Base-by-base conservation (phyloP, 208 protist genomes). In the Leishmania aethiopica region DNA sequence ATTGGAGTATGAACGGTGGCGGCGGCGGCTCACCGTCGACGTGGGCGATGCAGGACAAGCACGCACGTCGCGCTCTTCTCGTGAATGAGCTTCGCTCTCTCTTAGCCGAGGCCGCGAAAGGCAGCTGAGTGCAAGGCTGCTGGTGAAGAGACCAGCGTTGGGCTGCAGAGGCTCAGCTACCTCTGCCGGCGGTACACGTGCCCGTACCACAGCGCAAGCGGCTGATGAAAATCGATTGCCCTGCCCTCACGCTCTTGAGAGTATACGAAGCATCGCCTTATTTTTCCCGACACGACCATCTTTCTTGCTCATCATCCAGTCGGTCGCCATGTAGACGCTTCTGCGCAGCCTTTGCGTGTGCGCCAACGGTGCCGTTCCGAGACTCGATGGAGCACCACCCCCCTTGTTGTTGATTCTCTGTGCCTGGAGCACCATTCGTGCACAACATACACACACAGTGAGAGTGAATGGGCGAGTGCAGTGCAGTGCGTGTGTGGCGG, bases 21-120 rank as follows among this genome's bases (percentile, higher is more conserved):
- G 55, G 37, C 40, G 60, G 69, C 77, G 83, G 59, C 77, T 49
- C 13, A 35, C 6, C 49, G 37, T 49, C 75, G 25, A 64, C 57
- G 28, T 51, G 4, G 57, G 13, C 28, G 40, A 66, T 35, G 57
- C 78, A 79, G 49, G 60, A n/a, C 67, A 79, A 71, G 92, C 78
- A 85, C 40, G 89, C 88, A 13, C 91, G 95, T 55, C 89, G 95
- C 25, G 90, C 84, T 35, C 66, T 92, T 80, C 89, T 96, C 22
- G 89, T 98, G 57, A 98, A 96, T 80, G 95, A 96, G 78, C 78
- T 98, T 3, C 89, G 93, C 35, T 89, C 91, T 13, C 75, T 96
- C 62, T 77, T 94, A 13, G 87, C 91, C 8, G 83, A 95, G 40
- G 87, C 87, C 22, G 51, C 53, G n/a, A 72, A 80, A 10, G 85